A percentile compares a stretch with the other conserved stretches of the same genome.
phyloP scores from a whole-genome alignment of 768 basidiomycete species.

The Dentipellis sp. region DNA sequence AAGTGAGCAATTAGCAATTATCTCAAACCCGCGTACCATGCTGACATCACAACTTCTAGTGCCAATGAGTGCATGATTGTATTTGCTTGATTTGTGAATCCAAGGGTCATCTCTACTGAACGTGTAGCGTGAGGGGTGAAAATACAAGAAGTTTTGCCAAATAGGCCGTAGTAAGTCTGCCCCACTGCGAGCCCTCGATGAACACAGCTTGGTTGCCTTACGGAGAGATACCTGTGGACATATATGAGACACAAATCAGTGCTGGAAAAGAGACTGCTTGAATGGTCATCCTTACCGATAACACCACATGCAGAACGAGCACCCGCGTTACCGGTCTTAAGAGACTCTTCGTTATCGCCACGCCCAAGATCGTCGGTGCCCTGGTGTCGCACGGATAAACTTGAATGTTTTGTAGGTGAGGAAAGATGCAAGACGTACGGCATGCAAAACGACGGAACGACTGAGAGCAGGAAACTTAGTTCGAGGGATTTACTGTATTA shows the following conservation, averaged over 20 bases:
- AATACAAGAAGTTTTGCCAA: background rate
- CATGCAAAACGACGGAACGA: constrained; percentile 70
- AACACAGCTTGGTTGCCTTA: no score
- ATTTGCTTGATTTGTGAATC: no score
- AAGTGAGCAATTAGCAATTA: constrained; percentile 23
- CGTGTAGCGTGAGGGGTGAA: no score
- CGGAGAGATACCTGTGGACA: no score
- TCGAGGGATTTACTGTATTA: background rate
- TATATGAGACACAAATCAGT: no score
- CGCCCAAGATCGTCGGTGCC: constrained; percentile 76
- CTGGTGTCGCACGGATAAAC: constrained; percentile 21
- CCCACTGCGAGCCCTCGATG: no score
- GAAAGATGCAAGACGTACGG: constrained; percentile 27
- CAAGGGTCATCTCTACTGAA: no score
- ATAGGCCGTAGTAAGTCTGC: no score
- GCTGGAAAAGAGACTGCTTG: no score
- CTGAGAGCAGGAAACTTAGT: constrained; percentile 22
- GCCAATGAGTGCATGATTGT: no score
- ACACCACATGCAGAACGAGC: constrained; percentile 75
- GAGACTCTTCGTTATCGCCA: constrained; percentile 56
- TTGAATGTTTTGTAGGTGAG: background rate
- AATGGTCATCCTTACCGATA: constrained; percentile 29
- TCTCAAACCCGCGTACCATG: no score
- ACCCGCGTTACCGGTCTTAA: constrained; percentile 75
- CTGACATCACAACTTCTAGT: no score